phyloP scores from a whole-genome alignment of 768 basidiomycete species.

The Serendipita sp. region DNA sequence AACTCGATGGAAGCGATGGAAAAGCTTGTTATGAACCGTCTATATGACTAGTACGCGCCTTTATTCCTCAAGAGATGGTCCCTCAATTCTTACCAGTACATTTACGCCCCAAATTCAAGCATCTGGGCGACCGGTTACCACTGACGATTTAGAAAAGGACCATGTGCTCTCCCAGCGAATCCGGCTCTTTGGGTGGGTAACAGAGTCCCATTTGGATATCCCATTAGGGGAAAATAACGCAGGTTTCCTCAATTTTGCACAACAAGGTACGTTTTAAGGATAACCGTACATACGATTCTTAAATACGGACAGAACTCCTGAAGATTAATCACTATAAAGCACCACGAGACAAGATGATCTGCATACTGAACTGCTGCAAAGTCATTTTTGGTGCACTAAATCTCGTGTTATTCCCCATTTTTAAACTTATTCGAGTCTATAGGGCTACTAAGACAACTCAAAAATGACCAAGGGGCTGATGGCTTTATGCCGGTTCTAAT shows the following conservation, averaged over 20 bases:
- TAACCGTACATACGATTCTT: background rate
- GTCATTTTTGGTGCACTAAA: slow-evolving; percentile 79
- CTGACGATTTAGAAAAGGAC: slow-evolving; percentile 94
- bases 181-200: slow-evolving; percentile 78
- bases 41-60: slow-evolving; percentile 77
- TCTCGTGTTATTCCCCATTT: slow-evolving; percentile 7
- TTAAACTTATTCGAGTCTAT: slow-evolving; percentile 6
- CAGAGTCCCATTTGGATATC: slow-evolving; percentile 78
- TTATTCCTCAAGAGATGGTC: slow-evolving; percentile 8
- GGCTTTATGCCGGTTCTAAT: slow-evolving; percentile 90
- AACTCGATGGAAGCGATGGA: slow-evolving; percentile 98
- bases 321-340: slow-evolving; percentile 99
- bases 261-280: slow-evolving; percentile 44
- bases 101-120: slow-evolving; percentile 72
- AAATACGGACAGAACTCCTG: slow-evolving; percentile 46
- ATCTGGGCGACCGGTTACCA: slow-evolving; percentile 63
- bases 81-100: slow-evolving; percentile 36
- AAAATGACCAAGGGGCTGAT: slow-evolving; percentile 78
- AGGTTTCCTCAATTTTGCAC: slow-evolving; percentile 78
- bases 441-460: slow-evolving; percentile 83
- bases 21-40: slow-evolving; percentile 95
- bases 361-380: slow-evolving; percentile 94
- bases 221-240: slow-evolving; percentile 56
- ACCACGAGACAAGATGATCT: slow-evolving; percentile 93
- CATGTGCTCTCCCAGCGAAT: slow-evolving; percentile 81